Base-by-base conservation (phyloP, 2,329 filamentous ascomycete species). In the Sporothrix variecibatus region DNA sequence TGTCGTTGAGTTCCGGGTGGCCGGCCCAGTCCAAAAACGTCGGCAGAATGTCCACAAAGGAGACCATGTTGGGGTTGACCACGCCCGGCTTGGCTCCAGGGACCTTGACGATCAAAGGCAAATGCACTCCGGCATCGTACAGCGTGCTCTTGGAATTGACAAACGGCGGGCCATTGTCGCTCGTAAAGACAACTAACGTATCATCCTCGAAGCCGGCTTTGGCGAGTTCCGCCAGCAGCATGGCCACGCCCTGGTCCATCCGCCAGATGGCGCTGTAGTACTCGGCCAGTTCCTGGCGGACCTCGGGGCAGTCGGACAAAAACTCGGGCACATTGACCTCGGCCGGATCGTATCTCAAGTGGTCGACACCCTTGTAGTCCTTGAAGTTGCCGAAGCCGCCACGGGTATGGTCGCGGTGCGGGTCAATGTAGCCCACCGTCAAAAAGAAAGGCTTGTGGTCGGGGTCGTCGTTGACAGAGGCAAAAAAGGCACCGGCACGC, bases 131-230 rank as follows among this genome's bases (percentile, higher is more conserved):
- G 0, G 85, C 83, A 72, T 86, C 85, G 76, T 84, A 87, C 0
- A 87, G 79, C 0, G 84, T 86, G 0, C 84, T 86, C 76, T 86
- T 86, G 1, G 85, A 86, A 77, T 87, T 87, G 75, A 86, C 77
- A 74, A 87, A 86, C 0, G 85, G 84, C 1, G 84, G 81, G 0
- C 85, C 85, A 40, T 86, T 86, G 71, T 87, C 85, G 71, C 83
- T 85, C 1, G 83, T 76, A 73, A 87, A 86, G 2, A 86, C 77
- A 0, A 86, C 81, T 31, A 86, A 73, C 0, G 84, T 86, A 58
- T 79, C 74, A 5, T 83, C 78, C 0, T 75, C 76, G 1, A 84
- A 68, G 0, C 82, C 82, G 3, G 76, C 71, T 8, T 77, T 74
- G 23, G 81, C 73, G 0, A 86, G 78, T 4, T 78, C 81, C 2